Conservation (phyloP, 2,329 filamentous ascomycete species). For the Talaromyces sp. region DNA sequence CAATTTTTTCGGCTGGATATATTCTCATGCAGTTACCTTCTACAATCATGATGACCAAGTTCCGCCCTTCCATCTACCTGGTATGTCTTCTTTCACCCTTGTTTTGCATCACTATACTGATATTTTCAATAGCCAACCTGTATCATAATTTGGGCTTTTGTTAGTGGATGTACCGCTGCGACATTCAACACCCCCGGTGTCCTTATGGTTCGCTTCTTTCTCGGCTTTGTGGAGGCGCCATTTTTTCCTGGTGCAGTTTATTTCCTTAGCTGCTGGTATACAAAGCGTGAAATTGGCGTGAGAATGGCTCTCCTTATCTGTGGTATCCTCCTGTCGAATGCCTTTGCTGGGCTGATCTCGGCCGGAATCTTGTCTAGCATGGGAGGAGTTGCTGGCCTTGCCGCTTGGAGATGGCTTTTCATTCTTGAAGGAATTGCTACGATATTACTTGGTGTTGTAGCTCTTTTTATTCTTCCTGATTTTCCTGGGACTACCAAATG, state of each 20-base stretch:
- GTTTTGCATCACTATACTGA: too few species aligned
- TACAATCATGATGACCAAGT: conserved; percentile 49
- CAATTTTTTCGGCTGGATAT: conserved; percentile 51
- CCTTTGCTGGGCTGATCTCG: conserved; percentile 19
- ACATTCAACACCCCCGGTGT: conserved; percentile 20
- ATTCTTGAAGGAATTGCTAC: conserved; percentile 21
- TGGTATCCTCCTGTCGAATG: conserved; percentile 45
- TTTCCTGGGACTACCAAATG: too few species aligned
- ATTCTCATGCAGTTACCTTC: conserved; percentile 49
- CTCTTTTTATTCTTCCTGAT: too few species aligned
- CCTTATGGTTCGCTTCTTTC: conserved; percentile 22
- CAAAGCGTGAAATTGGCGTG: conserved; percentile 20
- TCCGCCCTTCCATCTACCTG: conserved; percentile 47
- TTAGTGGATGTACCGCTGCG: conserved; percentile 18
- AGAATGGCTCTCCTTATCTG: conserved; percentile 51
- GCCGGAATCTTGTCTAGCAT: conserved; percentile 21
- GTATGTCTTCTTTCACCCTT: too few species aligned
- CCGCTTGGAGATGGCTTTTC: conserved; percentile 24
- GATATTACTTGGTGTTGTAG: not conserved
- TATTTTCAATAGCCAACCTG: conserved; percentile 7
- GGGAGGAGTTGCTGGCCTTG: conserved; percentile 16
- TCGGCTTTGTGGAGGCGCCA: conserved; percentile 22
- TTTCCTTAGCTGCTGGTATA: conserved; percentile 28
- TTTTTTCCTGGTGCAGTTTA: conserved; percentile 30
- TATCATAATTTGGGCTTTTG: conserved; percentile 17